Percentiles rank a stretch among this genome's conserved stretches.
Conservation (phyloP, 2,329 filamentous ascomycete genomes). For the Nothophoma quercina region DNA sequence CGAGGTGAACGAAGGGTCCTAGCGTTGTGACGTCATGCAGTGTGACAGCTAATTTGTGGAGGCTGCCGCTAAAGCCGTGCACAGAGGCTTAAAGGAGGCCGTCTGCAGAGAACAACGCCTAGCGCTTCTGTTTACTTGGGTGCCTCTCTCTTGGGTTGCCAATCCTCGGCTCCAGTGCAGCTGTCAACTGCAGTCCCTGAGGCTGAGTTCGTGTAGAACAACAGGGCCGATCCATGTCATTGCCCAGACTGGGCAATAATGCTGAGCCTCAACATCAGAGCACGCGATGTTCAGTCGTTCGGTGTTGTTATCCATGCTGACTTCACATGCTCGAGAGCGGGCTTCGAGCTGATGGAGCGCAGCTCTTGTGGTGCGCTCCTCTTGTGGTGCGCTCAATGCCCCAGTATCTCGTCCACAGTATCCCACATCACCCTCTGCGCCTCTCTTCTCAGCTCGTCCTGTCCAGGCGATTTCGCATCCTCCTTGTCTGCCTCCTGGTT, state of each 20-base stretch:
- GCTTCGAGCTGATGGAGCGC: too few relatives aligned
- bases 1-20: not conserved
- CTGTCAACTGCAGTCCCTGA: not conserved
- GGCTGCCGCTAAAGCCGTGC: not conserved
- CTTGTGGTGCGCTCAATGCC: slow-evolving; percentile 28
- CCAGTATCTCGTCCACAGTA: slow-evolving; percentile 45
- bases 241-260: not conserved
- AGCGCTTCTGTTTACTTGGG: too few relatives aligned
- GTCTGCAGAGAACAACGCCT: too few relatives aligned
- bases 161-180: not conserved
- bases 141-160: too few relatives aligned
- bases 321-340: not conserved
- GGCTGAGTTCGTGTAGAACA: slow-evolving; percentile 1
- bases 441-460: slow-evolving; percentile 28
- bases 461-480: slow-evolving; percentile 11
- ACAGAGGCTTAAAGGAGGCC: not conserved
- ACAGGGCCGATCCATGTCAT: not conserved
- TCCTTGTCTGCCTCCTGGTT: slow-evolving; percentile 29
- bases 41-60: not conserved
- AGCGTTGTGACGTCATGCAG: slow-evolving; percentile 13
- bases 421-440: slow-evolving; percentile 48
- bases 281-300: not conserved
- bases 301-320: not conserved
- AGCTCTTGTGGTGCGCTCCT: too few relatives aligned
- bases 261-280: not conserved